Percentiles rank a stretch among this genome's conserved stretches.
Conservation (phyloP, 75 land plant genomes). For the Cryptomeria japonica region DNA sequence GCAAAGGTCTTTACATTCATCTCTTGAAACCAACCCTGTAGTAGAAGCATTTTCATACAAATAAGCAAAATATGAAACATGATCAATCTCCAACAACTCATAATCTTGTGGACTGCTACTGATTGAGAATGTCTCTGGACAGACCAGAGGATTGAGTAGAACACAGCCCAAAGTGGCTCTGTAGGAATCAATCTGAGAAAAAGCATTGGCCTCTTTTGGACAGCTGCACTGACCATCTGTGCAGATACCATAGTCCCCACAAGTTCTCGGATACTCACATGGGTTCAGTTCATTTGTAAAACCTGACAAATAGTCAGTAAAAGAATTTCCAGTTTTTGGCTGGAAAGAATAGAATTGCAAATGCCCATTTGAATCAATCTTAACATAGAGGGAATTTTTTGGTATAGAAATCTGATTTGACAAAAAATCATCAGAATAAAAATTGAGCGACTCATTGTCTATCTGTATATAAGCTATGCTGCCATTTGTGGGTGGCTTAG, state of each 20-base stretch:
- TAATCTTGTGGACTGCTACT: background rate
- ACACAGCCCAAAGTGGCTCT: background rate
- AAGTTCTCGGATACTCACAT: slow-evolving; percentile 19
- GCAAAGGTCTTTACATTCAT: slow-evolving; percentile 36
- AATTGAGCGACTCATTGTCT: background rate
- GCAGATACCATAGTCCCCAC: slow-evolving; percentile 37
- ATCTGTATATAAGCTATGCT: background rate
- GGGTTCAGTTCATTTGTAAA: background rate
- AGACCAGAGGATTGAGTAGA: background rate
- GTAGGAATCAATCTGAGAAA: background rate
- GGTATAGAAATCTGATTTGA: no score
- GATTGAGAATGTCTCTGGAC: background rate
- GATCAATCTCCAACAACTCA: slow-evolving; percentile 9
- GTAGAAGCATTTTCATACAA: background rate
- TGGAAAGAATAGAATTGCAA: background rate
- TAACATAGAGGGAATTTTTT: background rate
- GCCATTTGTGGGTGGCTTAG: background rate
- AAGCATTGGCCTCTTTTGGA: slow-evolving; percentile 1
- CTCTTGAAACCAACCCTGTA: background rate
- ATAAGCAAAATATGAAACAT: slow-evolving; percentile 24
- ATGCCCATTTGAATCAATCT: slow-evolving; percentile 11
- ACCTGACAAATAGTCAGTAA: background rate
- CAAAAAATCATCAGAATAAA: background rate
- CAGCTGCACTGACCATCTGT: slow-evolving; percentile 23
- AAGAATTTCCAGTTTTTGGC: background rate